Evolutionary conservation across 192 early-diverging fungal species (phyloP), one percentile per base, ranked within the genome.

Genomic region (Entomortierella beljakovae): DNA sequence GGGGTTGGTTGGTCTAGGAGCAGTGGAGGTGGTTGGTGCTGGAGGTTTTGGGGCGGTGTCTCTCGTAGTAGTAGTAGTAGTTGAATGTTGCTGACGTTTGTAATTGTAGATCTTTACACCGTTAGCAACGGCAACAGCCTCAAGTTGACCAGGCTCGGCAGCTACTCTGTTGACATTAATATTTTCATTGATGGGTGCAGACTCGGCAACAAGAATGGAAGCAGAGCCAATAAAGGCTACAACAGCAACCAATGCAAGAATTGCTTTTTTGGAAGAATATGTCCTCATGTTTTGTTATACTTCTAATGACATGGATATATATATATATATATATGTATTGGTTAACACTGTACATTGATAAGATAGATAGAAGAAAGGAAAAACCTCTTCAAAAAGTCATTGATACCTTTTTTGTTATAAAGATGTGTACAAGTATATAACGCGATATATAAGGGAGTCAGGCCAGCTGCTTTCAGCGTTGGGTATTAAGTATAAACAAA

Each of bases 381-480:
- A 18, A 43, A 18, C 9, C 9, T 18, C 10, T 18, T 43, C 42
- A 26, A 2, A n/a, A 25, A 25, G 25, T 25, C 8, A 9, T 53
- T n/a, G n/a, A 38, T 59, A 59, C 57, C 57, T 59, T 42, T 59
- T 23, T 42, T 32, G 3, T 28, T 6, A 2, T 2, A 42, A 42
- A 6, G 6, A 34, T n/a, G 20, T 53, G 28, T 29, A 29, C 15
- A 46, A 15, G 15, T 20, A 46, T 43, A 60, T 43, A 50, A 64
- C 50, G 61, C 61, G 46, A 52, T 26, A 31, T 29, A 50, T 43
- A 38, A 43, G 62, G 23, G 53, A 46, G 72, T 60, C 64, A 76
- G 72, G 49, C 72, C 72, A 76, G 74, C 74, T 77, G 66, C 57
- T 72, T 60, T 68, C 60, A 50, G 49, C 11, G 48, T n/a, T 48